Evolutionary conservation across 331 rosid species (phyloP).

Genomic region (Prunus yedoensis): DNA sequence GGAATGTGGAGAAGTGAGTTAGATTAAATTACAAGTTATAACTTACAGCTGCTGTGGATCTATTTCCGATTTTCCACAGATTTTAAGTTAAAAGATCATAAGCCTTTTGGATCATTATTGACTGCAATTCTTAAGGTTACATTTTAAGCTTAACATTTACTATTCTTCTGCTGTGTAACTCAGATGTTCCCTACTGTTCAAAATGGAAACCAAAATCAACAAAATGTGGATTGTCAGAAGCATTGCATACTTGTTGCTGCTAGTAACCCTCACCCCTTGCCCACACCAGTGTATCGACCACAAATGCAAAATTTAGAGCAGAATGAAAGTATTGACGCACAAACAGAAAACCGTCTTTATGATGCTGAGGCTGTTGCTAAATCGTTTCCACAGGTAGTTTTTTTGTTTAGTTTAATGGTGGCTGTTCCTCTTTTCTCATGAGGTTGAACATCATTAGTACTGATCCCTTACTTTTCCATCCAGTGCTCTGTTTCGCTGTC

Average conservation of each 20-base stretch:
- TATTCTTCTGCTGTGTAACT: slow-evolving; percentile 25
- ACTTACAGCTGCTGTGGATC: background rate
- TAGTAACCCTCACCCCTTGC: slow-evolving; percentile 86
- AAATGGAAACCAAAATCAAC: slow-evolving; percentile 77
- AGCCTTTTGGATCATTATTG: background rate
- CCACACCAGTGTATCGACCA: slow-evolving; percentile 87
- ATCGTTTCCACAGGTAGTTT: slow-evolving; percentile 73
- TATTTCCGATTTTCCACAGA: background rate
- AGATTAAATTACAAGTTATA: background rate
- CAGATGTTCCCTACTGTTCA: slow-evolving; percentile 79
- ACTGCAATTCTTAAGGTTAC: background rate
- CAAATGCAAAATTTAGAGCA: slow-evolving; percentile 68
- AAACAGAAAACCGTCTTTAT: slow-evolving; percentile 62
- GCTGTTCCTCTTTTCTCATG: slow-evolving; percentile 7
- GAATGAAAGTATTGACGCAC: slow-evolving; percentile 66
- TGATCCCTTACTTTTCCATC: slow-evolving; percentile 34
- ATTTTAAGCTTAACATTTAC: background rate
- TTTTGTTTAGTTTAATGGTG: slow-evolving; percentile 3
- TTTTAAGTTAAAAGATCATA: background rate
- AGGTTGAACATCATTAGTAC: slow-evolving; percentile 11
- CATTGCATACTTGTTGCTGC: slow-evolving; percentile 94
- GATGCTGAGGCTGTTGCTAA: slow-evolving; percentile 93
- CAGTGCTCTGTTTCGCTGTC: slow-evolving; percentile 89
- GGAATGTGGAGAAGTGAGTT: background rate
- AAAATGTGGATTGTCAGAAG: slow-evolving; percentile 69